These are phyloP conservation scores for Penicillium roqueforti DNA, from an alignment of 495 filamentous ascomycete genomes.

Conservation along the genomic window DNA sequence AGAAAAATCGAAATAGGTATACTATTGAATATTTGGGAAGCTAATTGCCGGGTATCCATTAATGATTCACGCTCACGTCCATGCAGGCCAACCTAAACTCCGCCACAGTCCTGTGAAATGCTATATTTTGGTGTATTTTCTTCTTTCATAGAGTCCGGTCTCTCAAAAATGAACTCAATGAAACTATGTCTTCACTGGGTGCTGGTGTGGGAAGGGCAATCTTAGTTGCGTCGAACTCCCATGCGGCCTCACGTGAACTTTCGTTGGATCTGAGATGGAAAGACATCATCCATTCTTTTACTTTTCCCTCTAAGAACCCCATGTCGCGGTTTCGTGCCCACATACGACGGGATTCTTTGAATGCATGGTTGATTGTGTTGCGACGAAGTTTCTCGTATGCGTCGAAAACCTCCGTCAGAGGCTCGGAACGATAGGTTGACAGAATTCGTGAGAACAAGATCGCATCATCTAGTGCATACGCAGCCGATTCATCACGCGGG, in stretches of 20 bases:
- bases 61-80: slow-evolving; percentile 6
- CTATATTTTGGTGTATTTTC: no score
- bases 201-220: slow-evolving; percentile 26
- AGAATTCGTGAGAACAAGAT: slow-evolving; percentile 54
- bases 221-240: slow-evolving; percentile 38
- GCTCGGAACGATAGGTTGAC: slow-evolving; percentile 30
- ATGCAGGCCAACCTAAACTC: slow-evolving; percentile 18
- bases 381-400: slow-evolving; percentile 50
- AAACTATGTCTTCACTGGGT: slow-evolving; percentile 22
- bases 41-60: slow-evolving; percentile 10
- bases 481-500: slow-evolving; percentile 57
- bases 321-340: slow-evolving; percentile 43
- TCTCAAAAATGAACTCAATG: slow-evolving; percentile 22
- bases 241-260: slow-evolving; percentile 32
- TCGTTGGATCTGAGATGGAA: slow-evolving; percentile 28
- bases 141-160: slow-evolving; percentile 9
- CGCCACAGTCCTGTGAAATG: slow-evolving; percentile 3
- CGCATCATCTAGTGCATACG: slow-evolving; percentile 58
- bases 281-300: slow-evolving; percentile 39
- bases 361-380: slow-evolving; percentile 47
- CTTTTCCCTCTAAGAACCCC: slow-evolving; percentile 35
- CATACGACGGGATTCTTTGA: slow-evolving; percentile 46
- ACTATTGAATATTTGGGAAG: slow-evolving; percentile 42
- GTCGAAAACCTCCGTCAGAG: slow-evolving; percentile 43
- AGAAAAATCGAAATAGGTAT: no score